Percentiles rank a stretch among this genome's conserved stretches.
Evolutionary conservation across 1,284 basidiomycete species (phyloP).

Genomic region (Tilletia horrida): DNA sequence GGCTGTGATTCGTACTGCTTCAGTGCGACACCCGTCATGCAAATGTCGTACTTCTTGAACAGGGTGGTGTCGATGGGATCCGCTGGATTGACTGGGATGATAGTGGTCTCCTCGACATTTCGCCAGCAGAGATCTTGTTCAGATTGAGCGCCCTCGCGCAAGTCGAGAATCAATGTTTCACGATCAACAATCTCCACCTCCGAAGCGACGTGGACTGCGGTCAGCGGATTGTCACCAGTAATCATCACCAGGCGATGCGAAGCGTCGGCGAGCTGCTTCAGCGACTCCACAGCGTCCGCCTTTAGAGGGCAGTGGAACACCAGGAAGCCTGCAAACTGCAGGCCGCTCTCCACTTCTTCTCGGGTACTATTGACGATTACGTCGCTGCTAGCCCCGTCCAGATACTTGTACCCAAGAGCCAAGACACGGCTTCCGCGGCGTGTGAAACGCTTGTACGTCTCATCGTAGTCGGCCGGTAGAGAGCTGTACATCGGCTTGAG

Average conservation of each 20-base stretch:
- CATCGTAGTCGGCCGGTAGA: constrained; percentile 52
- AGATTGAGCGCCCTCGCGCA: constrained; percentile 37
- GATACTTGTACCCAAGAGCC: constrained; percentile 51
- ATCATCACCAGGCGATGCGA: constrained; percentile 55
- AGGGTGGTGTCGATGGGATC: constrained; percentile 44
- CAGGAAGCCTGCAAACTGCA: constrained; percentile 53
- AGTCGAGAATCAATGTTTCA: constrained; percentile 49
- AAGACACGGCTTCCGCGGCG: constrained; percentile 51
- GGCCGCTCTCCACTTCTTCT: constrained; percentile 43
- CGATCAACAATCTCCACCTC: constrained; percentile 54
- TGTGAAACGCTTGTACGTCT: constrained; percentile 53
- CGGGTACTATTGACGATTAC: constrained; percentile 39
- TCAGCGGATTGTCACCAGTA: constrained; percentile 54
- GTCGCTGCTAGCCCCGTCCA: constrained; percentile 32
- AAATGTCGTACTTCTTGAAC: constrained; percentile 53
- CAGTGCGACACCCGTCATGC: constrained; percentile 52
- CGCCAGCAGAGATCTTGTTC: constrained; percentile 49
- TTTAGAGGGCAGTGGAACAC: constrained; percentile 55
- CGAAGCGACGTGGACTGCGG: constrained; percentile 50
- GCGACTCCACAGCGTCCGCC: constrained; percentile 45
- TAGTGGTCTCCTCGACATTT: constrained; percentile 41
- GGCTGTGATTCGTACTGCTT: constrained; percentile 44
- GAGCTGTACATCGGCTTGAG: constrained; percentile 47
- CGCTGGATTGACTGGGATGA: constrained; percentile 40
- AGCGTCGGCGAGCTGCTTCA: constrained; percentile 52